These are phyloP conservation scores for Cyberlindnera galapagoensis DNA, from an alignment of 805 yeast genomes.

Conservation along the genomic window DNA sequence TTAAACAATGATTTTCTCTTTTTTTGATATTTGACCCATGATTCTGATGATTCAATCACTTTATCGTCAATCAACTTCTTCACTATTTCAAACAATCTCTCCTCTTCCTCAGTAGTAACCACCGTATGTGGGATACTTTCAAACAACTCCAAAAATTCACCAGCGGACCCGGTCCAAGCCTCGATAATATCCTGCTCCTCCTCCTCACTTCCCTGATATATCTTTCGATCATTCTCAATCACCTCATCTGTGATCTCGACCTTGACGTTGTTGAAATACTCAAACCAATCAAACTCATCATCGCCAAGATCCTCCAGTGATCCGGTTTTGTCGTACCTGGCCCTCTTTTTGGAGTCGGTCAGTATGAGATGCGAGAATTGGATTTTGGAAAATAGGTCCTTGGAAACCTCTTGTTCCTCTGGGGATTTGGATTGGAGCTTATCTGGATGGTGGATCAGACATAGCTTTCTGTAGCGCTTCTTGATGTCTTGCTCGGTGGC, in stretches of 20 bases:
- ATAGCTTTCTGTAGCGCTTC: slow-evolving; percentile 57
- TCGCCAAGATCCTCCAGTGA: slow-evolving; percentile 36
- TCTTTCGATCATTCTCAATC: slow-evolving; percentile 61
- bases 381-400: slow-evolving; percentile 51
- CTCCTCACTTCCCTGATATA: slow-evolving; percentile 57
- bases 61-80: slow-evolving; percentile 35
- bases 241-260: slow-evolving; percentile 50
- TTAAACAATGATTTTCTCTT: slow-evolving; percentile 41
- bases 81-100: slow-evolving; percentile 49
- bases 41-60: slow-evolving; percentile 30
- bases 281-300: slow-evolving; percentile 49
- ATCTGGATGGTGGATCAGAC: slow-evolving; percentile 68
- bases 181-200: slow-evolving; percentile 58
- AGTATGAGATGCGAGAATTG: slow-evolving; percentile 72
- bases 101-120: slow-evolving; percentile 51
- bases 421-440: slow-evolving; percentile 37
- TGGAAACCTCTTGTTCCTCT: slow-evolving; percentile 29
- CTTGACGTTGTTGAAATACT: slow-evolving; percentile 42
- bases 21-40: slow-evolving; percentile 47
- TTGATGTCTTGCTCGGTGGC: slow-evolving; percentile 53
- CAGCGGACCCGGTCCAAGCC: slow-evolving; percentile 50
- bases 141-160: slow-evolving; percentile 64
- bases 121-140: slow-evolving; percentile 77
- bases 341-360: slow-evolving; percentile 49
- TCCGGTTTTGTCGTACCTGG: slow-evolving; percentile 67